Evolutionary conservation across 1,284 basidiomycete genomes (phyloP).

Genomic region (Trametes hirsuta): DNA sequence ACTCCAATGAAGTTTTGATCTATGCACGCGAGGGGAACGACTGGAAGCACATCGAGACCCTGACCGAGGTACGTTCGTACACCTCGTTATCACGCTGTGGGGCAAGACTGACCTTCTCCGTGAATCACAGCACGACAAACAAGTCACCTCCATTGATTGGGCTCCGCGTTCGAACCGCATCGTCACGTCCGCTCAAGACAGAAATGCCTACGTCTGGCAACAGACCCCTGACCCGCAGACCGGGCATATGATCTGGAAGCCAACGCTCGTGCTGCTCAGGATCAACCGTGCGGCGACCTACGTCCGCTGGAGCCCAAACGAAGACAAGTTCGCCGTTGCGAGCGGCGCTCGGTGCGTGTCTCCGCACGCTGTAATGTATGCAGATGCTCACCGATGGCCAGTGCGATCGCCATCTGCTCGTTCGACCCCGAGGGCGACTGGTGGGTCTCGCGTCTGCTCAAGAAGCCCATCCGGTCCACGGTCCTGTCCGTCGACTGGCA

Average conservation of each 20-base stretch:
- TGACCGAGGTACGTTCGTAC: conserved; percentile 75
- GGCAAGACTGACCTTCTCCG: not conserved
- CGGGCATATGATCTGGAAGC: conserved; percentile 84
- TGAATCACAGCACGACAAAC: conserved; percentile 87
- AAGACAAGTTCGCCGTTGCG: conserved; percentile 99
- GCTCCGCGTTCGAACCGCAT: conserved; percentile 95
- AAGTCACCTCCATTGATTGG: conserved; percentile 99
- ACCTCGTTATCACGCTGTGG: not conserved
- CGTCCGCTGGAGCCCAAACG: conserved; percentile 96
- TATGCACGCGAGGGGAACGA: conserved; percentile 67
- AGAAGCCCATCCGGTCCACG: conserved; percentile 84
- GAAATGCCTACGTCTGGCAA: conserved; percentile 99
- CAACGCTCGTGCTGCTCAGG: conserved; percentile 93
- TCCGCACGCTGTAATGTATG: not conserved
- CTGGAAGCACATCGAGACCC: conserved; percentile 81
- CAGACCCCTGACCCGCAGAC: conserved; percentile 75
- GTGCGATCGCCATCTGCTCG: conserved; percentile 92
- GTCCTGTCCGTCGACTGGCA: conserved; percentile 97
- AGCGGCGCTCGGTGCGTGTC: conserved; percentile 85
- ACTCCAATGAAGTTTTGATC: conserved; percentile 89
- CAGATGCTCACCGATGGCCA: conserved; percentile 31
- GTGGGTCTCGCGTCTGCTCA: conserved; percentile 98
- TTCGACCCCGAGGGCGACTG: conserved; percentile 98
- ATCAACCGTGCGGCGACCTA: conserved; percentile 96
- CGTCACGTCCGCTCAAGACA: conserved; percentile 97